A percentile compares a stretch with the other conserved stretches of the same genome.
Conservation (phyloP, 164 flowering plant genomes). For the Nymphaea thermarum region DNA sequence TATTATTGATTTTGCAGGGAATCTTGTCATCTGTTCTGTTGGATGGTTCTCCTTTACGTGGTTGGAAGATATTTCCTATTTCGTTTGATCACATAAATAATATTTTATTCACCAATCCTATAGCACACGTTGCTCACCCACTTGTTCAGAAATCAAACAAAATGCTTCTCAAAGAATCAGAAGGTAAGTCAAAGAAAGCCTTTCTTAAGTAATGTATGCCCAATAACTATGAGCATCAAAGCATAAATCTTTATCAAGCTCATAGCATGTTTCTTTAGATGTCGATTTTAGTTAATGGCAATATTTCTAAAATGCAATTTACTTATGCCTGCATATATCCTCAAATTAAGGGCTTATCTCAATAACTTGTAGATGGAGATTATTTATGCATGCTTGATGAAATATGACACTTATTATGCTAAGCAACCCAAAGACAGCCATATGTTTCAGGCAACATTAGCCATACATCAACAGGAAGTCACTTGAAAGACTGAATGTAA, state of each 20-base stretch:
- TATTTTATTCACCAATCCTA: conserved; percentile 21
- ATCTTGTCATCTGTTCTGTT: conserved; percentile 66
- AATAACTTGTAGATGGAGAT: background rate
- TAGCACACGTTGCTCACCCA: conserved; percentile 21
- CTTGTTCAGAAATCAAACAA: conserved; percentile 7
- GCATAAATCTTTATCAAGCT: background rate
- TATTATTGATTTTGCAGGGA: conserved; percentile 37
- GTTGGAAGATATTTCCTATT: conserved; percentile 70
- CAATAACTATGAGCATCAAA: background rate
- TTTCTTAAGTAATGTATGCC: background rate
- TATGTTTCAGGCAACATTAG: no score
- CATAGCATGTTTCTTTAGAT: no score
- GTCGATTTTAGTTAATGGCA: no score
- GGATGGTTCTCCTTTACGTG: conserved; percentile 30
- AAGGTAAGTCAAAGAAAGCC: conserved; percentile 17
- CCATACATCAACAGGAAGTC: no score
- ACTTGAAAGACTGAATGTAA: no score
- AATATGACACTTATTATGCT: no score
- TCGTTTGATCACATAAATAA: conserved; percentile 43
- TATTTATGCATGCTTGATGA: no score
- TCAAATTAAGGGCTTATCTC: background rate
- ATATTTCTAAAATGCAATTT: background rate
- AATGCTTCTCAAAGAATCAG: conserved; percentile 11
- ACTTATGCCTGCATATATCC: background rate
- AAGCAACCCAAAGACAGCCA: no score